phyloP scores from a whole-genome alignment of 83 land plant species.

The Picea mariana region DNA sequence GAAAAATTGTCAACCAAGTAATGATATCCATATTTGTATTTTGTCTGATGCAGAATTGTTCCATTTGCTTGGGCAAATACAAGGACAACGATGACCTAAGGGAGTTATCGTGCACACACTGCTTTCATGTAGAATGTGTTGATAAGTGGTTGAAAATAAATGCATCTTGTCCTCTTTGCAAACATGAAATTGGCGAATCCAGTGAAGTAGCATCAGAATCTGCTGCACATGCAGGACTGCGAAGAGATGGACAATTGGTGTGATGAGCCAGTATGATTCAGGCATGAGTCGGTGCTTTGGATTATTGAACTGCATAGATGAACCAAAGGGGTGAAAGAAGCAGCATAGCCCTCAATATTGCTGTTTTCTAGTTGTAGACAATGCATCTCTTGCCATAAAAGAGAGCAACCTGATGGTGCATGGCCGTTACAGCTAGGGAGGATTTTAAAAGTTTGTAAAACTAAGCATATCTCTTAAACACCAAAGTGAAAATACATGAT shows the following conservation, averaged over 20 bases:
- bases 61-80: conserved; percentile 76
- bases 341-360: too few relatives aligned
- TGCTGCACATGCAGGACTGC: conserved; percentile 6
- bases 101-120: conserved; percentile 70
- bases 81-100: conserved; percentile 62
- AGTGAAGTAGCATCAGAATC: not conserved
- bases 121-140: conserved; percentile 69
- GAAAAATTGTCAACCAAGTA: not conserved
- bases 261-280: too few relatives aligned
- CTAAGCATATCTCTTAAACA: too few relatives aligned
- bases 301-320: too few relatives aligned
- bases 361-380: too few relatives aligned
- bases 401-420: too few relatives aligned
- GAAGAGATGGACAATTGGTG: conserved; percentile 2
- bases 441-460: too few relatives aligned
- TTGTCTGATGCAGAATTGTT: conserved; percentile 48
- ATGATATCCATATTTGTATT: not conserved
- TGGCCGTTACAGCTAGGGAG: too few relatives aligned
- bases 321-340: too few relatives aligned
- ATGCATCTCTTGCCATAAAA: too few relatives aligned
- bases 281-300: too few relatives aligned
- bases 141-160: conserved; percentile 82
- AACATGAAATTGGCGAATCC: conserved; percentile 47
- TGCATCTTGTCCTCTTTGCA: conserved; percentile 75
- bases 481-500: too few relatives aligned